Percentiles rank a stretch among this genome's conserved stretches.
Evolutionary conservation across 2,329 filamentous ascomycete genomes (phyloP).

Genomic region (Fonsecaea multimorphosa): DNA sequence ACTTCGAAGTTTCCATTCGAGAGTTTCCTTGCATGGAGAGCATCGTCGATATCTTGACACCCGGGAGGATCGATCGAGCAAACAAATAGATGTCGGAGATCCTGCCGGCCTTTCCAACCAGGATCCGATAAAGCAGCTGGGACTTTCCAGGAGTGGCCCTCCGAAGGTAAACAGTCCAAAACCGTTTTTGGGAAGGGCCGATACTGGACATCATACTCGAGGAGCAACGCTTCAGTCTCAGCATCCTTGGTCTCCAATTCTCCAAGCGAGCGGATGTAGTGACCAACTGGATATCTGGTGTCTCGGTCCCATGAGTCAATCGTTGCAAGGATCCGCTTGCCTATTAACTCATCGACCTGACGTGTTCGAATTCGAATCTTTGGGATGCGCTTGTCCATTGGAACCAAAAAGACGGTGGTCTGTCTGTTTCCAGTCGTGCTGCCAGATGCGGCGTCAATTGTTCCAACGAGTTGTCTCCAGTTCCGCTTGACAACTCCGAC

Average conservation of each 20-base stretch:
- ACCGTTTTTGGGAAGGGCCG: constrained; percentile 95
- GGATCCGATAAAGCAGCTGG: constrained; percentile 78
- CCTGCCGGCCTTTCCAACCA: constrained; percentile 83
- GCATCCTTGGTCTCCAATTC: constrained; percentile 97
- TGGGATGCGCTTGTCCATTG: constrained; percentile 97
- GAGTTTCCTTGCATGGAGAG: constrained; percentile 81
- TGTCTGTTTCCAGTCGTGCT: constrained; percentile 84
- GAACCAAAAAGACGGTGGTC: constrained; percentile 91
- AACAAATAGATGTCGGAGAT: constrained; percentile 83
- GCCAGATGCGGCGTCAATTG: constrained; percentile 75
- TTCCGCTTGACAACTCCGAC: constrained; percentile 94
- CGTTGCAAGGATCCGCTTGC: constrained; percentile 88
- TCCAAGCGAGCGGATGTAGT: constrained; percentile 90
- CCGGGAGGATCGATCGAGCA: constrained; percentile 97
- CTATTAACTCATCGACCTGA: constrained; percentile 85
- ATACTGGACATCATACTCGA: constrained; percentile 98
- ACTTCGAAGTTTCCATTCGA: constrained; percentile 95
- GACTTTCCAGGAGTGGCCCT: constrained; percentile 94
- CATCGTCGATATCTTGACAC: constrained; percentile 98
- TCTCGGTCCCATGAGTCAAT: constrained; percentile 96
- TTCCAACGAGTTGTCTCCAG: constrained; percentile 97
- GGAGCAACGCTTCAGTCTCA: constrained; percentile 89
- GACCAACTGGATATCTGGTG: constrained; percentile 87
- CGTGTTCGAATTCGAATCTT: constrained; percentile 93
- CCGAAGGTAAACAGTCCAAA: constrained; percentile 85